phyloP scores from a whole-genome alignment of 78 protist genomes.

The Guillardia theta region DNA sequence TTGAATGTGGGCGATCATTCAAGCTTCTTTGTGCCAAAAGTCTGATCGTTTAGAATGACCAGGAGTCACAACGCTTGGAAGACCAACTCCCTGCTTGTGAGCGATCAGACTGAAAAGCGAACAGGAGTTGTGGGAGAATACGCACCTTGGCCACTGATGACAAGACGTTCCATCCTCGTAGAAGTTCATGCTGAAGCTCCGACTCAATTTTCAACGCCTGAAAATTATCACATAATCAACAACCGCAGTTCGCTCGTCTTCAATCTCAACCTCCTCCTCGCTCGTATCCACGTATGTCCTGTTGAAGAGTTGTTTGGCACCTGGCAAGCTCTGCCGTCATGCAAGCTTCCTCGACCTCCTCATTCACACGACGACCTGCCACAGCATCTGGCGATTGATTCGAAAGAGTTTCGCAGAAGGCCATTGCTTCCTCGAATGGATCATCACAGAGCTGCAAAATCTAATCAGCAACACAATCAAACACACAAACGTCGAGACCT shows the following conservation, averaged over 20 bases:
- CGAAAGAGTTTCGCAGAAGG: not conserved
- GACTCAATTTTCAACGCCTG: constrained; percentile 3
- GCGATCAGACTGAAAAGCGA: no score
- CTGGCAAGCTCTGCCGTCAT: no score
- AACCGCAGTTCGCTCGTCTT: not conserved
- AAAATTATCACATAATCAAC: not conserved
- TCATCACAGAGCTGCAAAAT: not conserved
- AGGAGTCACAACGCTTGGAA: no score
- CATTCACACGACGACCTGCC: no score
- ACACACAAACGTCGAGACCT: no score
- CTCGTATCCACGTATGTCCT: not conserved
- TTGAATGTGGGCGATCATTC: no score
- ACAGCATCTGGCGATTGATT: not conserved
- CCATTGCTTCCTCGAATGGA: not conserved
- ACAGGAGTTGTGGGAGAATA: no score
- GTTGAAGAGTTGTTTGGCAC: not conserved
- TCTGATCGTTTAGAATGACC: no score
- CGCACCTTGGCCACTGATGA: not conserved
- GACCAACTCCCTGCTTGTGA: no score
- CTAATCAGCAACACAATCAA: no score
- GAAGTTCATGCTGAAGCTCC: not conserved
- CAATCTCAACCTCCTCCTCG: not conserved
- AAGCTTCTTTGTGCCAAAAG: no score
- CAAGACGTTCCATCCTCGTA: not conserved
- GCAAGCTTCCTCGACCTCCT: no score